Conservation (phyloP, 1,139 yeast species). For the Sugiyamaella pinicola region DNA sequence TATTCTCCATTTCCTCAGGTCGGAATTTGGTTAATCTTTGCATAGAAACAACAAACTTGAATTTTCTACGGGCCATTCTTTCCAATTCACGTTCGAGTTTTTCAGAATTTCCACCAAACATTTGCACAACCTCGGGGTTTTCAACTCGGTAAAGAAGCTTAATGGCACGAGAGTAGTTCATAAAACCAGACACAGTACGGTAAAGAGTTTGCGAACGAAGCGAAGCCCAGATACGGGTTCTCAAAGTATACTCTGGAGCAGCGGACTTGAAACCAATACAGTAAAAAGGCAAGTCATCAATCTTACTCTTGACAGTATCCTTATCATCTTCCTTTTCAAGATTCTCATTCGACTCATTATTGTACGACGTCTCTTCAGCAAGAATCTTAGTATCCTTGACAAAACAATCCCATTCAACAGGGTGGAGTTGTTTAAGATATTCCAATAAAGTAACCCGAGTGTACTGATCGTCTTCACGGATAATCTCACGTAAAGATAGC, state of each 20-base stretch:
- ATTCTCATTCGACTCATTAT: conserved; percentile 36
- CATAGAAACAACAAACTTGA: conserved; percentile 96
- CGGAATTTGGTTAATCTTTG: conserved; percentile 96
- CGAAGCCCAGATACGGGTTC: conserved; percentile 99
- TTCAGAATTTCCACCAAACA: conserved; percentile 98
- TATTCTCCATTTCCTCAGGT: conserved; percentile 97
- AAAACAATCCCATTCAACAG: conserved; percentile 99
- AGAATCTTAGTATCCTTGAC: conserved; percentile 97
- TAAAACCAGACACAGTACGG: conserved; percentile 98
- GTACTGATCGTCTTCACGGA: conserved; percentile 98
- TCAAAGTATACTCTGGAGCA: conserved; percentile 97
- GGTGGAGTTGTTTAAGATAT: conserved; percentile 95
- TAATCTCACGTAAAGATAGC: conserved; percentile 91
- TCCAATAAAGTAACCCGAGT: conserved; percentile 95
- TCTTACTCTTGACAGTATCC: conserved; percentile 79
- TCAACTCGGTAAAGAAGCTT: conserved; percentile 97
- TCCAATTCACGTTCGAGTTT: conserved; percentile 92
- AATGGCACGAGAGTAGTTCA: conserved; percentile 98
- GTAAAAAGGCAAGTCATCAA: conserved; percentile 97
- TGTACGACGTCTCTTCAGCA: conserved; percentile 72
- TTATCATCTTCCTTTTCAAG: conserved; percentile 56
- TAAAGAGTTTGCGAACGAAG: conserved; percentile 96
- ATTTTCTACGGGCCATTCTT: conserved; percentile 99
- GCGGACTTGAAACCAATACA: conserved; percentile 99
- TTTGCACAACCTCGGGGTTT: conserved; percentile 97